Percentiles rank a stretch among this genome's conserved stretches.
phyloP scores from a whole-genome alignment of 2,329 filamentous ascomycete genomes.

The Penicillium sp. region DNA sequence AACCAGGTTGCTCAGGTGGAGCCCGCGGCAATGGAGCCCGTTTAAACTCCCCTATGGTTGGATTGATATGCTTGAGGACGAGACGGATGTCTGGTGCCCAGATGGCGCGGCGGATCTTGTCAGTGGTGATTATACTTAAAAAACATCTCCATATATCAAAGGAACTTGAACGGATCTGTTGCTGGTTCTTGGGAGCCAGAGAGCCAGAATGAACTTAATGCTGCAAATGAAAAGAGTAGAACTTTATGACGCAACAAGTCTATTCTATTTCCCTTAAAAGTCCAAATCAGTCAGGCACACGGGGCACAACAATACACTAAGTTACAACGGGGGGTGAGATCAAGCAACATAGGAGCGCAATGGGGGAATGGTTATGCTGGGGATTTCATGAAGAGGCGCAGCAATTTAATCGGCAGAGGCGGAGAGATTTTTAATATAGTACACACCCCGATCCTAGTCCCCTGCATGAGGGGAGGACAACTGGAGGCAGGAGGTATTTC shows the following conservation, averaged over 20 bases:
- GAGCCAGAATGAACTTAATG: neutral
- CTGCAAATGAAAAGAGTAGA: neutral
- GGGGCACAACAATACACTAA: slow-evolving; percentile 31
- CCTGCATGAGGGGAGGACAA: slow-evolving; percentile 4
- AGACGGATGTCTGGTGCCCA: too few species aligned
- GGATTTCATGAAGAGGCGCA: slow-evolving; percentile 17
- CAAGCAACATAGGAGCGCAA: slow-evolving; percentile 21
- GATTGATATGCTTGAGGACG: neutral
- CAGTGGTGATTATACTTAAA: too few species aligned
- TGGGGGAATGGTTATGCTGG: slow-evolving; percentile 24
- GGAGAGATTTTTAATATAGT: slow-evolving; percentile 24
- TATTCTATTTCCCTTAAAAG: slow-evolving; percentile 28
- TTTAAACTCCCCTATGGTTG: neutral
- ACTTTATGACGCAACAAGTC: slow-evolving; percentile 22
- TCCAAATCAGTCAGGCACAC: slow-evolving; percentile 12
- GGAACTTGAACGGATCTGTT: too few species aligned
- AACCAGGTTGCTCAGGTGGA: neutral
- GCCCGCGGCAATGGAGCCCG: neutral
- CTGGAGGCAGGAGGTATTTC: neutral
- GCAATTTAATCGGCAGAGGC: slow-evolving; percentile 9
- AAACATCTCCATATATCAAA: too few species aligned
- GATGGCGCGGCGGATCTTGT: too few species aligned
- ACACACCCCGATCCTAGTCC: slow-evolving; percentile 22
- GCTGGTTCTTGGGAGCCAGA: too few species aligned
- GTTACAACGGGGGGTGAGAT: slow-evolving; percentile 24